Evolutionary conservation across 352 stramenopile genomes (phyloP), one percentile per base, ranked within the genome.

Genomic region (Peronosclerospora sorghi): DNA sequence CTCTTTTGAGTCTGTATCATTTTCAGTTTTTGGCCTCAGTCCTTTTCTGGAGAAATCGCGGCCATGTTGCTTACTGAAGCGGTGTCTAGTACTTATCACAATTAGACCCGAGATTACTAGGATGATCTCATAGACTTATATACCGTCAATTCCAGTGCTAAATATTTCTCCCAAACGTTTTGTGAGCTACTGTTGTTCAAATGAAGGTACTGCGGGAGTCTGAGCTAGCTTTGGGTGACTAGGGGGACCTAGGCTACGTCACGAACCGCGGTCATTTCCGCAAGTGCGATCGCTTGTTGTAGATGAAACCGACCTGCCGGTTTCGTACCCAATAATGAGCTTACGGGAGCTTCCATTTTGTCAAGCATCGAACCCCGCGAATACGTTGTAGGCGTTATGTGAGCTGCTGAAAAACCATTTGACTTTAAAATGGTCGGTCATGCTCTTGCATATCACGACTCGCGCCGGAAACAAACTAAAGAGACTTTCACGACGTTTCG

Each of bases 401-500:
- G 74, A 21, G 65, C 60, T 20, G 62, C 71, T 20, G 75, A 83
- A 13, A 86, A 84, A 47, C 76, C 76, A 0, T 91, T 85, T 36
- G 79, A 73, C 23, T 91, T 91, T 56, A 87, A 86, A 62, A 78
- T 91, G 62, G 58, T 91, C 20, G 79, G 79, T 23, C 79, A 91
- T 51, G 77, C 73, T 88, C 6, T 69, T 66, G 0, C 51, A 64
- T 19, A 67, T 88, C 41, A 84, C 84, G 29, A 60, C 68, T 12
- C 76, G 73, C 41, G 71, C 89, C 21, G 56, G 82, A 51, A 57
- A 60, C 76, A 92, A 65, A 86, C 74, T 17, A 83, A 72, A 41
- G 65, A 78, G 47, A 73, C 69, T 17, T 69, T 69, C 15, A 38
- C 57, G 10, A 60, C 59, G 32, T 67, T 79, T 32, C 40, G 51